Base-by-base conservation (phyloP, 1,284 basidiomycete genomes). In the Apiotrichum gracile region DNA sequence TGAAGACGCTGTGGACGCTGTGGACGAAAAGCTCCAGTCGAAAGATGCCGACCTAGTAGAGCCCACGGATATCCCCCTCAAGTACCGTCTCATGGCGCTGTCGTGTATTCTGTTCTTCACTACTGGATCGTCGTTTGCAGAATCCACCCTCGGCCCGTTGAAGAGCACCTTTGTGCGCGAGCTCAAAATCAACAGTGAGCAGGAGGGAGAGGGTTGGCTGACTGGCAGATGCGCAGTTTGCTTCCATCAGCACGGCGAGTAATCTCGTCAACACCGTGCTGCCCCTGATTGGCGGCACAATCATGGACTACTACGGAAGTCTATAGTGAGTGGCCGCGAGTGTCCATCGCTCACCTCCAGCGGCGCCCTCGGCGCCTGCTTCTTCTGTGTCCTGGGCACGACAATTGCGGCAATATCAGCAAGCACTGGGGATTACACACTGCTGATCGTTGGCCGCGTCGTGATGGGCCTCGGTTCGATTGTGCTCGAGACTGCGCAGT, bases 201-300 rank as follows among this genome's bases (percentile, higher is more conserved):
- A 16, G n/a, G 19, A 7, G 34, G 16, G 19, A 27, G 2, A 6
- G 2, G 1, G 10, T n/a, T 38, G 13, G 21, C 17, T 34, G 12
- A 13, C 2, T n/a, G n/a, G 12, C 40, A 52, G 49, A 76, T 51
- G 74, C 72, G 0, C 72, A 75, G 44, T 77, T 75, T 50, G 74
- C 73, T 4, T 61, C 70, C 9, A 72, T 77, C 58, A 50, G 68
- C 9, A 73, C 73, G 5, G 72, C 75, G 4, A 60, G 64, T 13
- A 68, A 62, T 47, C 66, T 77, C 19, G 69, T 76, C 59, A 77
- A 77, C 54, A 72, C 72, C 1, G 57, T 77, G 19, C 60, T 78
- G 6, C 78, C 78, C 4, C 67, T 78, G 48, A 66, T 79, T 17
- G 72, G 73, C 4, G 78, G 77, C 34, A 64, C 75, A 34, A 62